A percentile compares a stretch with the other conserved stretches of the same genome.
Evolutionary conservation across 1,139 yeast species (phyloP).

Genomic region (Candida neerlandica): DNA sequence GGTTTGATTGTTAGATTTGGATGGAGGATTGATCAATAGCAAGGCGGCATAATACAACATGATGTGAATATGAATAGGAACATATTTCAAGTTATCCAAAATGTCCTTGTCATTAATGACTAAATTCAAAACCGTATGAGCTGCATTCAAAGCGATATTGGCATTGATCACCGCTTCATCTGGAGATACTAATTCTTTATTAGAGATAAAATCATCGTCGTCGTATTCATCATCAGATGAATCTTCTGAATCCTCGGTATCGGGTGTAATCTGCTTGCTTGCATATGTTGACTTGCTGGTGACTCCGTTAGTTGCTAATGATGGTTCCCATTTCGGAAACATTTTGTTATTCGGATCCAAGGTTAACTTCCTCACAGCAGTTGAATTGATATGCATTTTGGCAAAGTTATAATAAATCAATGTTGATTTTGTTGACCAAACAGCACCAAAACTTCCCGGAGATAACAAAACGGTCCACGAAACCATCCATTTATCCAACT

Average conservation of each 20-base stretch:
- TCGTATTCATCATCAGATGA: constrained; percentile 28
- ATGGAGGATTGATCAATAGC: constrained; percentile 53
- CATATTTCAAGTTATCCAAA: constrained; percentile 56
- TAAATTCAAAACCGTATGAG: constrained; percentile 61
- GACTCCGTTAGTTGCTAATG: not conserved
- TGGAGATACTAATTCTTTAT: constrained; percentile 38
- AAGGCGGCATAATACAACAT: constrained; percentile 72
- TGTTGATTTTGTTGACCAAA: constrained; percentile 74
- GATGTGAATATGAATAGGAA: constrained; percentile 71
- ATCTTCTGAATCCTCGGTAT: constrained; percentile 21
- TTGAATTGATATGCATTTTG: constrained; percentile 69
- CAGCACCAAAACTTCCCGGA: constrained; percentile 59
- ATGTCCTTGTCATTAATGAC: constrained; percentile 65
- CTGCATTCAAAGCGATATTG: constrained; percentile 62
- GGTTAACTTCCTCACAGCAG: constrained; percentile 52
- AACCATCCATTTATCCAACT: constrained; percentile 78
- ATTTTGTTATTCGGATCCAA: constrained; percentile 27
- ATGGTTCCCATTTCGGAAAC: constrained; percentile 28
- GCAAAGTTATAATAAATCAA: constrained; percentile 74
- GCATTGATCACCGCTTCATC: constrained; percentile 41
- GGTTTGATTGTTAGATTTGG: constrained; percentile 25
- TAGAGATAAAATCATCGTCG: constrained; percentile 38
- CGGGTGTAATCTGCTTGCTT: constrained; percentile 2
- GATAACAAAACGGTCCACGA: constrained; percentile 74
- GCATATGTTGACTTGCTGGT: not conserved